A percentile compares a stretch with the other conserved stretches of the same genome.
These are phyloP conservation scores for Groenewaldozyma sp. DNA, from an alignment of 1,139 yeast genomes.

Conservation along the genomic window DNA sequence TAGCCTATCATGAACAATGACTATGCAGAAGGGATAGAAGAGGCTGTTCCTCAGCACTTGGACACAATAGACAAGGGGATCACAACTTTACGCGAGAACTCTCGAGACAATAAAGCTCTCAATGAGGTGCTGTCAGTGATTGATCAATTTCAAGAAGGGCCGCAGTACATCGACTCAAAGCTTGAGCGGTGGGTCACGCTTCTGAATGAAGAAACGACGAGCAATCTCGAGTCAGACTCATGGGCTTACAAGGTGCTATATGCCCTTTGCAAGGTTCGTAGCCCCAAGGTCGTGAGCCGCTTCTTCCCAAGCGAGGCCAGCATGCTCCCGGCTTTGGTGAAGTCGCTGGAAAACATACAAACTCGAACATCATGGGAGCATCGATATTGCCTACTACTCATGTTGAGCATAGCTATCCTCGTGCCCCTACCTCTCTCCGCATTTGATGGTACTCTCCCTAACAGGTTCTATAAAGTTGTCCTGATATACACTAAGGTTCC, in stretches of 20 bases:
- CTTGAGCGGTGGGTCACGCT: constrained; percentile 17
- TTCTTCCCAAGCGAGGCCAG: constrained; percentile 54
- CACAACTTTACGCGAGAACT: constrained; percentile 2
- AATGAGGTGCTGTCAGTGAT: constrained; percentile 6
- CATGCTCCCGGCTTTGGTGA: constrained; percentile 31
- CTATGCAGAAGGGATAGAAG: too few relatives aligned
- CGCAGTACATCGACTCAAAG: constrained; percentile 30
- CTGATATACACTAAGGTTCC: constrained; percentile 30
- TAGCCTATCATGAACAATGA: too few relatives aligned
- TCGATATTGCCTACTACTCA: constrained; percentile 50
- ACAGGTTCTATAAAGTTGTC: constrained; percentile 33
- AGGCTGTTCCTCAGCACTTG: constrained; percentile 17
- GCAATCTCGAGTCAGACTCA: constrained; percentile 6
- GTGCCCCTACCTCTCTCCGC: constrained; percentile 58
- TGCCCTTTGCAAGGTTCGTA: constrained; percentile 54
- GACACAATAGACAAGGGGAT: constrained; percentile 8
- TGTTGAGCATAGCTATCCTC: constrained; percentile 61
- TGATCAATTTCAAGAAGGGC: constrained; percentile 29
- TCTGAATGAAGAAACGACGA: constrained; percentile 5
- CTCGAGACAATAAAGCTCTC: constrained; percentile 1
- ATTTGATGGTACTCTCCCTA: constrained; percentile 33
- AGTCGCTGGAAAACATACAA: constrained; percentile 7
- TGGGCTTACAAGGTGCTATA: constrained; percentile 36
- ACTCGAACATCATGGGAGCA: constrained; percentile 41
- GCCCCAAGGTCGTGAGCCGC: constrained; percentile 48